These are phyloP conservation scores for Vitis hybrid DNA, from an alignment of 177 flowering plant genomes.

Conservation along the genomic window DNA sequence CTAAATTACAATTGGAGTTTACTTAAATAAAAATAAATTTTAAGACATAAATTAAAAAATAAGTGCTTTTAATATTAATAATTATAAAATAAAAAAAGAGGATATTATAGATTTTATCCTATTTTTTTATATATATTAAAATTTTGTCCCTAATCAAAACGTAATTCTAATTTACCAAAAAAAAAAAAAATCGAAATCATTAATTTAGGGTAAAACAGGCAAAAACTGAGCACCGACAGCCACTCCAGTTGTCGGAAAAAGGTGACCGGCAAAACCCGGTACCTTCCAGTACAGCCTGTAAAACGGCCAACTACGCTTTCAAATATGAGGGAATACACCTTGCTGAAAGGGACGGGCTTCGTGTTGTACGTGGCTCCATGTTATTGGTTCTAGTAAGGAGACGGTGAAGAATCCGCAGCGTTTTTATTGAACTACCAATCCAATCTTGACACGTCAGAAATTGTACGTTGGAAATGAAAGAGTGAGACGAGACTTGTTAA, in stretches of 20 bases:
- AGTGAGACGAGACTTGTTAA: no score
- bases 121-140: no score
- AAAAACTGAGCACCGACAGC: constrained; percentile 34
- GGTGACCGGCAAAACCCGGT: constrained; percentile 20
- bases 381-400: not conserved
- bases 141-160: no score
- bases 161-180: no score
- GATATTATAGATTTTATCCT: no score
- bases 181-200: no score
- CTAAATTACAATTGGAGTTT: no score
- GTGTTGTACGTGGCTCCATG: not conserved
- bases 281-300: constrained; percentile 20
- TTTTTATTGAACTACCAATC: not conserved
- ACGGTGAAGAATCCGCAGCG: not conserved
- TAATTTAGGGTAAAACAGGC: not conserved
- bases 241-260: constrained; percentile 4
- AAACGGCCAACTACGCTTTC: constrained; percentile 1
- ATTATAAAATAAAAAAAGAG: no score
- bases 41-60: no score
- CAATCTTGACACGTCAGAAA: not conserved
- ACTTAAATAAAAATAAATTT: no score
- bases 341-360: not conserved
- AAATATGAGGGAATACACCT: not conserved
- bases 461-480: no score
- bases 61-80: no score